phyloP scores from a whole-genome alignment of 2,329 filamentous ascomycete species.

The Fusarium zealandicum region DNA sequence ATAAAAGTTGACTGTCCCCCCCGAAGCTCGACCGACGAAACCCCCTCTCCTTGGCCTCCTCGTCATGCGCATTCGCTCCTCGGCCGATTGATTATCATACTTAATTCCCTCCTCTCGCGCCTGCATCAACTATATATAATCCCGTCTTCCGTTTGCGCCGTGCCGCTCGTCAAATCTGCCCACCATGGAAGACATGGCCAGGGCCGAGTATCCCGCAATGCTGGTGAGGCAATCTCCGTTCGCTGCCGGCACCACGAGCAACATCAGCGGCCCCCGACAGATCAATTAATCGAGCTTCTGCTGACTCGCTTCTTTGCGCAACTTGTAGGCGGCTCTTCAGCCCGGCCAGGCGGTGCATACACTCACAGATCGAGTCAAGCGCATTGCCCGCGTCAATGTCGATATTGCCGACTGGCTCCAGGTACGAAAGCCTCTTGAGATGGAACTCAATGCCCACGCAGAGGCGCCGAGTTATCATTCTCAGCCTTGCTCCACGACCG shows the following conservation, averaged over 20 bases:
- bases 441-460: slow-evolving; percentile 15
- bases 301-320: slow-evolving; percentile 32
- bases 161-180: slow-evolving; percentile 40
- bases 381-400: slow-evolving; percentile 83
- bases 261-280: neutral
- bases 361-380: slow-evolving; percentile 85
- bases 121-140: slow-evolving; percentile 25
- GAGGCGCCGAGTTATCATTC: neutral
- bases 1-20: slow-evolving; percentile 5
- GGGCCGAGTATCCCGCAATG: slow-evolving; percentile 92
- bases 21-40: slow-evolving; percentile 27
- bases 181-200: slow-evolving; percentile 77
- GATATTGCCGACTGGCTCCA: slow-evolving; percentile 97
- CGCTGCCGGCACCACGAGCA: slow-evolving; percentile 1
- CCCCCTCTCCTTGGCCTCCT: slow-evolving; percentile 24
- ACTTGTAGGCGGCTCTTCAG: slow-evolving; percentile 74
- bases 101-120: slow-evolving; percentile 15
- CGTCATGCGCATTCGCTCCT: slow-evolving; percentile 25
- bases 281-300: neutral
- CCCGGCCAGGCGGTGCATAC: slow-evolving; percentile 82
- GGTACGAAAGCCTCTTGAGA: slow-evolving; percentile 60
- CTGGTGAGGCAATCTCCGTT: slow-evolving; percentile 70
- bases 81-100: slow-evolving; percentile 26
- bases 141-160: slow-evolving; percentile 21
- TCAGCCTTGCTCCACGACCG: neutral